Conservation (phyloP, 768 basidiomycete species). For the Auriculariales sp. region DNA sequence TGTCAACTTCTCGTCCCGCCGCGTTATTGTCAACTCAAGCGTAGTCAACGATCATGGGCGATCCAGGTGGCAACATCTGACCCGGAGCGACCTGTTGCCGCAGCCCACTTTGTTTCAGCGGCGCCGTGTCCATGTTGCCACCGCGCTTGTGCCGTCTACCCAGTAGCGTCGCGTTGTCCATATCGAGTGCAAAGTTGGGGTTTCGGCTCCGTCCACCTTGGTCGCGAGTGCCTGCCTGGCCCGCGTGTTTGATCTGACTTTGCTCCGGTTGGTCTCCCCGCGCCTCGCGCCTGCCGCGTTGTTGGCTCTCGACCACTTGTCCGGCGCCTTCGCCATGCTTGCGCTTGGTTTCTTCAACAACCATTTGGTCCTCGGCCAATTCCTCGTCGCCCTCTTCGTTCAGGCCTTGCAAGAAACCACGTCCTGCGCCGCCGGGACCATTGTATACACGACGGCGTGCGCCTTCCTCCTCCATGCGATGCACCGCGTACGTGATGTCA, state of each 20-base stretch:
- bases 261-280: conserved; percentile 22
- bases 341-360: conserved; percentile 32
- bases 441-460: conserved; percentile 72
- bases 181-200: conserved; percentile 62
- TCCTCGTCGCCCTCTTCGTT: conserved; percentile 86
- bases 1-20: too few species aligned
- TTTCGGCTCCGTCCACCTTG: conserved; percentile 15
- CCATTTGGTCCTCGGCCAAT: conserved; percentile 32
- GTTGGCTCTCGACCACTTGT: conserved; percentile 22
- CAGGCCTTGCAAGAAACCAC: conserved; percentile 68
- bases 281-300: conserved; percentile 11
- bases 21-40: too few species aligned
- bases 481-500: conserved; percentile 96
- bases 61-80: not conserved
- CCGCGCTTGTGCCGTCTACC: conserved; percentile 46
- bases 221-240: conserved; percentile 60
- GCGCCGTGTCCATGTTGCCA: conserved; percentile 7
- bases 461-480: conserved; percentile 98
- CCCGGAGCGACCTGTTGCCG: not conserved
- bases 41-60: too few species aligned
- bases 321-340: conserved; percentile 26
- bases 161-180: conserved; percentile 76
- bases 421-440: conserved; percentile 54
- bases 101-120: conserved; percentile 21
- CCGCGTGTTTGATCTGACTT: conserved; percentile 29